A percentile compares a stretch with the other conserved stretches of the same genome.
These are phyloP conservation scores for Coniochaeta prunicola DNA, from an alignment of 2,329 filamentous ascomycete genomes.

Conservation along the genomic window DNA sequence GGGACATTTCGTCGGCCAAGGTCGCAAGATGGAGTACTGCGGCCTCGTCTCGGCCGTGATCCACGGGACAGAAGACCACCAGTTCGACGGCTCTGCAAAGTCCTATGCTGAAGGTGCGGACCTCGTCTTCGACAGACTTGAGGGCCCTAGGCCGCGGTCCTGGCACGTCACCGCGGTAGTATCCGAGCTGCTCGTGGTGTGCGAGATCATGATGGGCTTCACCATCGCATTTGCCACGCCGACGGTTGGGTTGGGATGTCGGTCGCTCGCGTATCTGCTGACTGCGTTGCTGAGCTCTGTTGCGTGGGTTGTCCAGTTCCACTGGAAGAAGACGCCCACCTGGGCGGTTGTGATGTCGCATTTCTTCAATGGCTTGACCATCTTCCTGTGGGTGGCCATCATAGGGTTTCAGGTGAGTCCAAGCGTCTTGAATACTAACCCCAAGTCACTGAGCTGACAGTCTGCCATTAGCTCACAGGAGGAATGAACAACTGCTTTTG, in stretches of 20 bases:
- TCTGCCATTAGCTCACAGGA: conserved; percentile 27
- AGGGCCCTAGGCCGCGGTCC: background rate
- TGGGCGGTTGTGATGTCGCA: background rate
- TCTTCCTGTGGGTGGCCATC: background rate
- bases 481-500: conserved; percentile 33
- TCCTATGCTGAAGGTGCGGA: background rate
- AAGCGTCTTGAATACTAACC: no score
- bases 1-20: conserved; percentile 30
- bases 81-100: background rate
- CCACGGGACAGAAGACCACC: background rate
- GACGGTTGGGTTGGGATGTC: conserved; percentile 34
- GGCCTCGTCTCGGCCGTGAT: conserved; percentile 34
- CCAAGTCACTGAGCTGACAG: background rate
- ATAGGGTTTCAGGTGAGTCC: conserved; percentile 1
- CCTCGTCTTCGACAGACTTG: background rate
- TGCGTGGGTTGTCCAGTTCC: conserved; percentile 25
- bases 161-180: conserved; percentile 5
- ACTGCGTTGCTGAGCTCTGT: conserved; percentile 24
- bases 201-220: conserved; percentile 9
- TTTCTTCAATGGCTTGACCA: background rate
- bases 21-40: conserved; percentile 27
- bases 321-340: background rate
- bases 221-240: conserved; percentile 23
- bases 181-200: conserved; percentile 5
- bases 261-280: conserved; percentile 34